Percentiles rank a stretch among this genome's conserved stretches.
Evolutionary conservation across 2,329 filamentous ascomycete genomes (phyloP).

Genomic region (Colletotrichum zoysiae): DNA sequence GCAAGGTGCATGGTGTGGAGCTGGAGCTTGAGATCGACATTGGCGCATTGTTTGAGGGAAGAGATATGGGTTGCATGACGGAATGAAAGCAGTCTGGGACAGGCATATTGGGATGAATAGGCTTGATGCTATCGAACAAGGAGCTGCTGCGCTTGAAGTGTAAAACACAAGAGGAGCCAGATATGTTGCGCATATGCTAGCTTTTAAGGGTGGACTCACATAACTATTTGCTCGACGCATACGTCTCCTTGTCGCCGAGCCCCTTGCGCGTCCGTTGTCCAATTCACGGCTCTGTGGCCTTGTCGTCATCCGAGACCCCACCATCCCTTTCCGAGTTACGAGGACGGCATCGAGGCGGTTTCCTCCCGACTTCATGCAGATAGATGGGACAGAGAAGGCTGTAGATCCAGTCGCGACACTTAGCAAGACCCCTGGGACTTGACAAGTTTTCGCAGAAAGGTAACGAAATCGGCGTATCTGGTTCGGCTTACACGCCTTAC

Average conservation of each 20-base stretch:
- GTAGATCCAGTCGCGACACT: neutral
- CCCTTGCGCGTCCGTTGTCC: neutral
- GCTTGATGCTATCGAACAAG: neutral
- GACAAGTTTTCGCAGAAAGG: neutral
- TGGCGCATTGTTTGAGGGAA: constrained; percentile 7
- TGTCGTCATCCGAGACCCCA: neutral
- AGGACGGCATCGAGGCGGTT: neutral
- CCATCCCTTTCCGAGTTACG: neutral
- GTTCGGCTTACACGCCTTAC: neutral
- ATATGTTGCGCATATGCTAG: neutral
- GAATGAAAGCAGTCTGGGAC: neutral
- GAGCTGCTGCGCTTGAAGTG: neutral
- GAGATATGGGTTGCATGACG: constrained; percentile 1
- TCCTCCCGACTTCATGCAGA: neutral
- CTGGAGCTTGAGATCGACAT: constrained; percentile 41
- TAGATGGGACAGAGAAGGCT: neutral
- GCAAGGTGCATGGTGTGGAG: constrained; percentile 10
- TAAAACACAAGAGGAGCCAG: neutral
- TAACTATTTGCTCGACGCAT: neutral
- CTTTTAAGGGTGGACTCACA: neutral
- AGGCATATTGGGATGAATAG: neutral
- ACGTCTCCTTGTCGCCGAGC: neutral
- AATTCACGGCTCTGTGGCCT: neutral
- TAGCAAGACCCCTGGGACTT: neutral
- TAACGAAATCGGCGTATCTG: neutral